Percentiles rank a stretch among this genome's conserved stretches.
Conservation (phyloP, 257 asterid genomes). For the Cinchona pubescens region DNA sequence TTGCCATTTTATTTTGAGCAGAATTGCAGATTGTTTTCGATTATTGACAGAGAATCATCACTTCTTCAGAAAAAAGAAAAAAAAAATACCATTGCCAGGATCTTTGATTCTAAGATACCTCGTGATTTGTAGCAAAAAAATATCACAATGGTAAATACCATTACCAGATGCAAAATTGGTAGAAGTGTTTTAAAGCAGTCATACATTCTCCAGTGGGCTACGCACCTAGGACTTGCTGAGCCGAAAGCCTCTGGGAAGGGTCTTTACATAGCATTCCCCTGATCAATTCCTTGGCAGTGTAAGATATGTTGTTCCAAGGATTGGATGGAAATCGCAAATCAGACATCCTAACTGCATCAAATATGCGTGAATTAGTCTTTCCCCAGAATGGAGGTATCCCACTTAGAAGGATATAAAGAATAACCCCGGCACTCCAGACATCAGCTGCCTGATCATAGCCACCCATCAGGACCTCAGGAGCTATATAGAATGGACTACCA, state of each 20-base stretch:
- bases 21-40: neutral
- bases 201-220: slow-evolving; percentile 1
- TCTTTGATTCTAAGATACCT: neutral
- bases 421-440: slow-evolving; percentile 85
- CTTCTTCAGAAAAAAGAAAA: too few relatives aligned
- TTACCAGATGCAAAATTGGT: neutral
- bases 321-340: slow-evolving; percentile 59
- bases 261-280: slow-evolving; percentile 66
- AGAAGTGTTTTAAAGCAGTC: neutral
- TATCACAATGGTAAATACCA: neutral
- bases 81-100: neutral
- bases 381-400: slow-evolving; percentile 88
- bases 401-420: slow-evolving; percentile 74
- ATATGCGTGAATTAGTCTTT: slow-evolving; percentile 62
- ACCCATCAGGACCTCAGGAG: slow-evolving; percentile 78
- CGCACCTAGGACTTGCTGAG: slow-evolving; percentile 70
- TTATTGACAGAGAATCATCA: neutral
- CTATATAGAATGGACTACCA: slow-evolving; percentile 86
- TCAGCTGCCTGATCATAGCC: slow-evolving; percentile 79
- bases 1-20: neutral
- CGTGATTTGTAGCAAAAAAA: neutral
- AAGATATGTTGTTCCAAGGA: slow-evolving; percentile 57
- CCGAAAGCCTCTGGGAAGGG: slow-evolving; percentile 58
- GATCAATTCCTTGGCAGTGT: slow-evolving; percentile 61
- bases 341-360: slow-evolving; percentile 71